phyloP scores from a whole-genome alignment of 1,284 basidiomycete species.

The Cronartium ribicola region DNA sequence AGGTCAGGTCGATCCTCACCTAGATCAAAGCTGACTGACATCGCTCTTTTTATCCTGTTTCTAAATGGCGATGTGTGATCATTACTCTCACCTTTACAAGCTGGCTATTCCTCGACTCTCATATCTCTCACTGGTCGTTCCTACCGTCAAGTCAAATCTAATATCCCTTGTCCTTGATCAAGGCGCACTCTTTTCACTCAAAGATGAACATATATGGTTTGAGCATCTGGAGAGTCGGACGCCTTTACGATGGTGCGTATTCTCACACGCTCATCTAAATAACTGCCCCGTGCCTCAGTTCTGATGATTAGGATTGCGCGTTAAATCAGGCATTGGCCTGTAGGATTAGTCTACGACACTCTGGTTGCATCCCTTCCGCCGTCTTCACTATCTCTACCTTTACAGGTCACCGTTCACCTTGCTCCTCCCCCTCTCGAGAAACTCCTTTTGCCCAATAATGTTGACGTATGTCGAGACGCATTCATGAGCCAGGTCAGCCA shows the following conservation, averaged over 20 bases:
- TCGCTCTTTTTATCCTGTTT: background rate
- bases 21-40: background rate
- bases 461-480: slow-evolving; percentile 77
- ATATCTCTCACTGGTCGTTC: slow-evolving; percentile 82
- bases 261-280: slow-evolving; percentile 24
- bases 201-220: slow-evolving; percentile 91
- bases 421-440: slow-evolving; percentile 77
- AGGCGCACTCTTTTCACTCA: slow-evolving; percentile 63
- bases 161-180: slow-evolving; percentile 86
- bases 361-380: slow-evolving; percentile 42
- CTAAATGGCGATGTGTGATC: background rate
- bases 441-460: slow-evolving; percentile 68
- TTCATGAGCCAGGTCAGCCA: slow-evolving; percentile 85
- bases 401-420: slow-evolving; percentile 75
- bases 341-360: slow-evolving; percentile 84
- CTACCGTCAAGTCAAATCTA: slow-evolving; percentile 75
- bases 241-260: slow-evolving; percentile 71
- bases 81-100: background rate
- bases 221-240: slow-evolving; percentile 68
- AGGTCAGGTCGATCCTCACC: slow-evolving; percentile 48
- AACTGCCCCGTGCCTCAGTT: slow-evolving; percentile 14
- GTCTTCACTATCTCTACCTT: slow-evolving; percentile 54
- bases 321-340: slow-evolving; percentile 74
- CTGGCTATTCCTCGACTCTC: slow-evolving; percentile 69
- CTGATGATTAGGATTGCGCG: background rate